Percentiles rank a stretch among this genome's conserved stretches.
Conservation (phyloP, 139 green algal species). For the Trebouxia sp. region DNA sequence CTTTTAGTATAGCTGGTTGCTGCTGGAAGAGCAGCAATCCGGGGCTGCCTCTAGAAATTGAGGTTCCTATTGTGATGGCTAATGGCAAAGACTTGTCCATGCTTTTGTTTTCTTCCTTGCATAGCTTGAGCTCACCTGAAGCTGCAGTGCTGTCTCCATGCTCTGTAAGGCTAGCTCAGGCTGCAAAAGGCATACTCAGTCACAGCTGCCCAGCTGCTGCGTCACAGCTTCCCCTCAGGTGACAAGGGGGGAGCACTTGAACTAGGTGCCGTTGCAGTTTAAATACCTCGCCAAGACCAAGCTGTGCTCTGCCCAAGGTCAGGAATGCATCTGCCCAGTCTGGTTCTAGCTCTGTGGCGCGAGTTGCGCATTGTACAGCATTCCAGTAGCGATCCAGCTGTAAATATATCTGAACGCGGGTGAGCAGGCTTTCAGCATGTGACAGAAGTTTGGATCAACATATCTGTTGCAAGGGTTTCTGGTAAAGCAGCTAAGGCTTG, state of each 20-base stretch:
- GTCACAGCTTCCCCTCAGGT: not conserved
- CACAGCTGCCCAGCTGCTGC: not conserved
- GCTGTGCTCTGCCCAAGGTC: slow-evolving; percentile 27
- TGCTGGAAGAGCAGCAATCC: no score
- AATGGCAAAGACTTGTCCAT: no score
- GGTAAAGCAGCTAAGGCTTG: no score
- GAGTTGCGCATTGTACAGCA: slow-evolving; percentile 25
- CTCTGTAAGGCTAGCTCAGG: slow-evolving; percentile 29
- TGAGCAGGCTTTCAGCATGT: no score
- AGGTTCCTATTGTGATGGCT: no score
- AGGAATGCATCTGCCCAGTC: slow-evolving; percentile 20
- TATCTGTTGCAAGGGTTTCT: no score
- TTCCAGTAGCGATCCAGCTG: slow-evolving; percentile 13
- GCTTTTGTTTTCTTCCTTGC: no score
- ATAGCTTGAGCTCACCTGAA: not conserved
- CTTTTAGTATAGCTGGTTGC: no score
- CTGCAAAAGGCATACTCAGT: slow-evolving; percentile 1
- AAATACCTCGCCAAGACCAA: slow-evolving; percentile 30
- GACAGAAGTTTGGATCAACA: no score
- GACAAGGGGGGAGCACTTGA: not conserved
- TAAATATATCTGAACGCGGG: slow-evolving; percentile 28
- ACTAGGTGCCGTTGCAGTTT: no score
- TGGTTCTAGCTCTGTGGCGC: slow-evolving; percentile 1
- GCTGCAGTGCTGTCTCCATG: slow-evolving; percentile 17
- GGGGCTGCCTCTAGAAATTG: no score